Base-by-base conservation (phyloP, 257 asterid species). In the Galeopsis tetrahit region DNA sequence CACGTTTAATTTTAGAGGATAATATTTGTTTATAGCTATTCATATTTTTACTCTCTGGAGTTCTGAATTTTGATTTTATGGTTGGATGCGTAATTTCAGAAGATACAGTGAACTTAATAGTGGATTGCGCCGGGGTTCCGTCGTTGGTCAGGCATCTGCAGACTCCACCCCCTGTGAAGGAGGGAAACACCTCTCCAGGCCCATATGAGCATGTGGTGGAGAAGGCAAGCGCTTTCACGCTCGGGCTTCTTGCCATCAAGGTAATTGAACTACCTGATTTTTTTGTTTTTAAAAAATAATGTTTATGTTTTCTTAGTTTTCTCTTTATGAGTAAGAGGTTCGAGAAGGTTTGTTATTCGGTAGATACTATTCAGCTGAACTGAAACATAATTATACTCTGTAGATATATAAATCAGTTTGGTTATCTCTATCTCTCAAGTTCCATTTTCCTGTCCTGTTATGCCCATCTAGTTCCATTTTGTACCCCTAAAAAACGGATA, bases 201-300 rank as follows among this genome's bases (percentile, higher is more conserved):
- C 84, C 81, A 1, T 84, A 85, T 69, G 95, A 88, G 82, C 98
- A 92, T 51, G 98, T 90, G 83, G 96, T 89, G 80, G 99, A 92
- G 86, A 95, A 92, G 81, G 98, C 98, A 78, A 87, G 97, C 72
- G 99, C 99, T 59, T 89, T 95, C 83, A 89, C 96, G 10, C 93
- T 95, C 44, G 99, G 99, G 56, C 98, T 95, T 74, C 95, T 95
- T 59, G 96, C 98, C 55, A 80, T 90, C 53, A 95, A 90, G 82
- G 99, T 95, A 92, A 75, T 52, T 78, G 43, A 77, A 63, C 68
- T 56, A 8, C 71, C 28, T 17, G 7, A 53, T 72, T 31, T 53
- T 17, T 68, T 49, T 74, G 17, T 49, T 57, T 63, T 34, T 7
- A 15, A 10, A 33, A 4, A 44, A 15, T n/a, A 35, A 21, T 52